Percentiles rank a stretch among this genome's conserved stretches.
Conservation (phyloP, 1,139 yeast species). For the Pneumocystis jirovecii region DNA sequence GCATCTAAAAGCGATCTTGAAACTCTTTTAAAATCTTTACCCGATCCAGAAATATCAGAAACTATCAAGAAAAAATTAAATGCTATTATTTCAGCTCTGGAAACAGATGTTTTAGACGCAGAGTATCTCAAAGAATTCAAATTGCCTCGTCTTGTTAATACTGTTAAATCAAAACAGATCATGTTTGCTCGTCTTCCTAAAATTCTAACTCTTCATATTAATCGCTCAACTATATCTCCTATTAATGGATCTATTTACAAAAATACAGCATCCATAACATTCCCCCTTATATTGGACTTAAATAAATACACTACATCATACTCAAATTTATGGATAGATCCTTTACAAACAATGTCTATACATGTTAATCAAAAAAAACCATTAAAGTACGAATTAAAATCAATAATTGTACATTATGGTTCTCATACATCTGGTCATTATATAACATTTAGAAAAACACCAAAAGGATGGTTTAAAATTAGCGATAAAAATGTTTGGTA, state of each 20-base stretch:
- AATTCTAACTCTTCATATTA: background rate
- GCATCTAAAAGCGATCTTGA: background rate
- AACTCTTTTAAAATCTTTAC: background rate
- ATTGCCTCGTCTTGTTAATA: background rate
- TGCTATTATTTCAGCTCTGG: background rate
- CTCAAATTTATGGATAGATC: background rate
- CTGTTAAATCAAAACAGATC: background rate
- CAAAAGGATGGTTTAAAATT: background rate
- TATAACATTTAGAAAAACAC: background rate
- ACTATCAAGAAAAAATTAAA: background rate
- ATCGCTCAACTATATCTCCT: background rate
- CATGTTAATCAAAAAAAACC: background rate
- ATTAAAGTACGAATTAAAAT: background rate
- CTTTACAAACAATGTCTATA: background rate
- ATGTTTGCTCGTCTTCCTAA: conserved; percentile 1
- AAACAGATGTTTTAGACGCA: background rate
- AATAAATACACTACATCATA: background rate
- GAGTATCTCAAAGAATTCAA: background rate
- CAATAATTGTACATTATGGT: background rate
- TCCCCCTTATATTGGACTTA: background rate
- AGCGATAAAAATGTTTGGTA: background rate
- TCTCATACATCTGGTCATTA: background rate
- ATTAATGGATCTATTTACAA: background rate
- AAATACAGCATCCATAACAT: background rate
- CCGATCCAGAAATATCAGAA: background rate